Percentiles rank a stretch among this genome's conserved stretches.
These are phyloP conservation scores for Phialocephala subalpina DNA, from an alignment of 2,329 filamentous ascomycete genomes.

Conservation along the genomic window DNA sequence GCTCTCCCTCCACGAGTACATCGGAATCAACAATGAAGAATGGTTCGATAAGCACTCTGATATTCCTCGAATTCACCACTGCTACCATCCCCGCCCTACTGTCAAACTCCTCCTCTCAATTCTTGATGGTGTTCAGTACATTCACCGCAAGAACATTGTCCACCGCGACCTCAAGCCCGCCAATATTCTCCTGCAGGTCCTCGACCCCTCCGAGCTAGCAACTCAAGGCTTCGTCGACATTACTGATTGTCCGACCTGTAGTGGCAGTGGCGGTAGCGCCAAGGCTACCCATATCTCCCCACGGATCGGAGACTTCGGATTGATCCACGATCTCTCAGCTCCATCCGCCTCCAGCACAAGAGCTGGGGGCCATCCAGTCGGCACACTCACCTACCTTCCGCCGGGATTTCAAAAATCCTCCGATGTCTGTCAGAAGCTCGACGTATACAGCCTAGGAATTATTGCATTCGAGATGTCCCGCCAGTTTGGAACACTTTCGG, in stretches of 20 bases:
- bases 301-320: constrained; percentile 73
- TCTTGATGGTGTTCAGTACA: constrained; percentile 69
- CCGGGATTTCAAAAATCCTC: constrained; percentile 6
- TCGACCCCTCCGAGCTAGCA: constrained; percentile 42
- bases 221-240: constrained; percentile 55
- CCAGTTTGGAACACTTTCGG: constrained; percentile 58
- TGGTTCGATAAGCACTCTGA: background rate
- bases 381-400: constrained; percentile 3
- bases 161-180: constrained; percentile 75
- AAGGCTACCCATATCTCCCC: constrained; percentile 58
- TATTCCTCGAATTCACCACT: constrained; percentile 54
- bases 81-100: constrained; percentile 67
- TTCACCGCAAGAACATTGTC: constrained; percentile 66
- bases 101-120: constrained; percentile 65
- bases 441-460: constrained; percentile 68
- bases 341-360: background rate
- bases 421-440: constrained; percentile 58
- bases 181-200: constrained; percentile 70
- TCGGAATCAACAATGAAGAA: constrained; percentile 49
- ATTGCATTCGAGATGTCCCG: constrained; percentile 69
- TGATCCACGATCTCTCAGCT: constrained; percentile 47
- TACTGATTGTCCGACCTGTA: constrained; percentile 50
- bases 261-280: constrained; percentile 33
- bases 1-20: constrained; percentile 65
- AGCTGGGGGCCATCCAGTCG: background rate